These are phyloP conservation scores for Hammondia hammondi DNA, from an alignment of 169 alveolate species.

Conservation along the genomic window DNA sequence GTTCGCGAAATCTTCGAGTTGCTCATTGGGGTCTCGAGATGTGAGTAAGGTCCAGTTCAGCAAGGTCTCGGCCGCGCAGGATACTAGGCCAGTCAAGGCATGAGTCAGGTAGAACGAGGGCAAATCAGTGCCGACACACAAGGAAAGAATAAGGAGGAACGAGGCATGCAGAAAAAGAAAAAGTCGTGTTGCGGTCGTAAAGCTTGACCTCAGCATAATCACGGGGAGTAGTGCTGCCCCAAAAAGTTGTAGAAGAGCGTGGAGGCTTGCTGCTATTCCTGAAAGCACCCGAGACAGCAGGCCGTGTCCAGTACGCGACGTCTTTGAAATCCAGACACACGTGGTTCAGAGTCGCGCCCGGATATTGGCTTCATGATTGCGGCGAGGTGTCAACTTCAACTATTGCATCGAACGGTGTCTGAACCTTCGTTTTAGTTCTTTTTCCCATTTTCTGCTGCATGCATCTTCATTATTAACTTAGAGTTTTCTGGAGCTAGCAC, in stretches of 20 bases:
- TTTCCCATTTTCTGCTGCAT: too few species aligned
- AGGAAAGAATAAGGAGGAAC: background rate
- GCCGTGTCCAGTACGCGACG: too few species aligned
- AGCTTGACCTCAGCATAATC: background rate
- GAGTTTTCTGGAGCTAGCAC: too few species aligned
- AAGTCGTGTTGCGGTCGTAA: background rate
- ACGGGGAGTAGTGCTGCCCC: background rate
- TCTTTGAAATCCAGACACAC: too few species aligned
- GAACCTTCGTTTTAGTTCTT: too few species aligned
- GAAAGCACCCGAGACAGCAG: background rate
- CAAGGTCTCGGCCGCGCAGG: background rate
- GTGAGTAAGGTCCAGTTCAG: background rate
- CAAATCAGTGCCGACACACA: background rate
- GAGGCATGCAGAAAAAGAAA: background rate
- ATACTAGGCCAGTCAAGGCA: background rate
- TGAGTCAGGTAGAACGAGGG: background rate
- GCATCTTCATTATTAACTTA: too few species aligned
- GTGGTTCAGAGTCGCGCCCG: too few species aligned
- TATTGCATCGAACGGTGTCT: too few species aligned
- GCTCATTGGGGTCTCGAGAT: background rate
- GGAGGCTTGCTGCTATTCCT: background rate
- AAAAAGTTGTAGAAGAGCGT: background rate
- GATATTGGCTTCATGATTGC: too few species aligned
- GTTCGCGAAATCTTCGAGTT: background rate
- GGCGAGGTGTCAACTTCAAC: too few species aligned